Conservation (phyloP, 2,329 filamentous ascomycete genomes). For the Phialocephala sp. region DNA sequence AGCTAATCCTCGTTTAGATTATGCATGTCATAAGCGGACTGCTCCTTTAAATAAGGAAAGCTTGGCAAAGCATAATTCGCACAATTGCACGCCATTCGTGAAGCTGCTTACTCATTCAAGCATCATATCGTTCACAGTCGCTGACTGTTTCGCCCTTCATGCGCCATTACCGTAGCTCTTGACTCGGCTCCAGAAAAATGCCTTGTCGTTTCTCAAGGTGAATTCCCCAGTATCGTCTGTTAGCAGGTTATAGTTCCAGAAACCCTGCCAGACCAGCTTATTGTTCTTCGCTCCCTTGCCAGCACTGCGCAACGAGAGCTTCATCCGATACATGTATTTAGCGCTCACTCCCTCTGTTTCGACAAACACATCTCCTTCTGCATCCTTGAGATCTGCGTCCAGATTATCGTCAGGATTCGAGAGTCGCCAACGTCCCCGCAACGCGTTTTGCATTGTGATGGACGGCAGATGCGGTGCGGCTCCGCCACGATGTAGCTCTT, state of each 20-base stretch:
- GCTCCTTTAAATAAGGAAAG: background rate
- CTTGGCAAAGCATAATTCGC: conserved; percentile 4
- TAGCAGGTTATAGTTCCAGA: conserved; percentile 87
- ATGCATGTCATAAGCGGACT: background rate
- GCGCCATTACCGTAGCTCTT: conserved; percentile 61
- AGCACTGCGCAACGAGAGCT: conserved; percentile 71
- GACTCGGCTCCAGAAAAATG: conserved; percentile 71
- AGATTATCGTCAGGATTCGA: conserved; percentile 42
- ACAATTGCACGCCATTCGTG: background rate
- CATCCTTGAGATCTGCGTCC: conserved; percentile 46
- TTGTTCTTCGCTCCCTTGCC: conserved; percentile 75
- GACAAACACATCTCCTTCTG: conserved; percentile 74
- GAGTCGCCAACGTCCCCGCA: conserved; percentile 69
- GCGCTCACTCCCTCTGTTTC: conserved; percentile 83
- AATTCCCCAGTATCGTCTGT: conserved; percentile 94
- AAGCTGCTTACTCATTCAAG: background rate
- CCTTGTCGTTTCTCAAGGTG: conserved; percentile 64
- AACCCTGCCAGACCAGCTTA: conserved; percentile 86
- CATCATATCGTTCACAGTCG: conserved; percentile 6
- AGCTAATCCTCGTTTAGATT: conserved; percentile 1
- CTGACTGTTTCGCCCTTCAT: conserved; percentile 3
- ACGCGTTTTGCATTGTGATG: conserved; percentile 70
- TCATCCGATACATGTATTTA: conserved; percentile 87
- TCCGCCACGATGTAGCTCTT: conserved; percentile 48
- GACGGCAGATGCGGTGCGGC: conserved; percentile 49